Base-by-base conservation (phyloP, 768 basidiomycete species). In the Termitomyces sp. region DNA sequence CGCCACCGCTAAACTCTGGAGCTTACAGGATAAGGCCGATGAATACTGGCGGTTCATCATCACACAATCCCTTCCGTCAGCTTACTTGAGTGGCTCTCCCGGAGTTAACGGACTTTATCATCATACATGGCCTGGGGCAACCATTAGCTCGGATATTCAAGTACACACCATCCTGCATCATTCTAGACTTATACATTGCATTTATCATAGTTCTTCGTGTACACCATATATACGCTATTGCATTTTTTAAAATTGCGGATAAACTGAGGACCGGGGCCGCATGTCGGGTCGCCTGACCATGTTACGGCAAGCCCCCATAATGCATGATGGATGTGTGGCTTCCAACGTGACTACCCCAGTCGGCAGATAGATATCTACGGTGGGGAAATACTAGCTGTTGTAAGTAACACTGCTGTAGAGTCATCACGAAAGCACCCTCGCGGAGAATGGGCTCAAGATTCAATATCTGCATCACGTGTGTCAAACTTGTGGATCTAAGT, bases 41-140 rank as follows among this genome's bases (percentile, higher is more conserved):
- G 54, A 64, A 67, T 63, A 79, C 81, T 55, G 81, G 79, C 56
- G 73, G 72, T 61, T 77, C 79, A 56, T 77, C 79, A 55, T 77
- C 79, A 54, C 74, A 71, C 56, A 85, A 85, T 64, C 83, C 83
- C 7, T 85, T 85, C 73, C 72, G 74, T 60, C 74, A 57, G 20
- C 29, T 56, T 26, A 48, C 45, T 16, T 59, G 24, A 45, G n/a
- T 41, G 16, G 6, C 37, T 26, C 12, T 26, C 51, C 28, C 51
- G 51, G 26, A 37, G 37, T 7, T 26, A 52, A 28, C 37, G 39
- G 37, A 52, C 34, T 52, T 29, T 36, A 37, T 39, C 24, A 37
- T 18, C 4, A 24, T 37, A 36, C 36, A 51, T 28, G 39, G 39
- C 18, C 37, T 39, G n/a, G 39, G 37, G 22, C n/a, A 22, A 34